Conservation (phyloP, 139 green algal genomes). For the Monoraphidium neglectum region DNA sequence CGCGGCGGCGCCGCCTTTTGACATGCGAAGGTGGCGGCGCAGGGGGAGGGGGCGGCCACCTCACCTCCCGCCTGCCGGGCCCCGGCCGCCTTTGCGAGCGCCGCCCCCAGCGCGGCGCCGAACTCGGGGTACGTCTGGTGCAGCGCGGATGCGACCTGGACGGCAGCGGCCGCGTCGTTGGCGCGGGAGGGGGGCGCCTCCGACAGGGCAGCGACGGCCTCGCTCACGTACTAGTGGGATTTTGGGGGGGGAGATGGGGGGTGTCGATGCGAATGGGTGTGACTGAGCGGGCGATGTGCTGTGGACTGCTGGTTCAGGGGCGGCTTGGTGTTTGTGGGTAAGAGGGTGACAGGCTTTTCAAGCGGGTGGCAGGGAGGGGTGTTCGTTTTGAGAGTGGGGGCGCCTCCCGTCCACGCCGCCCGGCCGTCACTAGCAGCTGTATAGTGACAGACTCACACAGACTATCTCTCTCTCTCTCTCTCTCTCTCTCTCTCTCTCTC, state of each 20-base stretch:
- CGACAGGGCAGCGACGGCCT: conserved; percentile 82
- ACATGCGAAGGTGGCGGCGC: too few species aligned
- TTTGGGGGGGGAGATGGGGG: background rate
- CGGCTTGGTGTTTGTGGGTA: background rate
- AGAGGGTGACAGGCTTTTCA: too few species aligned
- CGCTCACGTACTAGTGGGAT: conserved; percentile 93
- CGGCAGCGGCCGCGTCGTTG: conserved; percentile 78
- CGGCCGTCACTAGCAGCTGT: too few species aligned
- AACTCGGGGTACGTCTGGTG: conserved; percentile 90
- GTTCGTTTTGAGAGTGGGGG: too few species aligned
- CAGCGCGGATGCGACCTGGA: conserved; percentile 78
- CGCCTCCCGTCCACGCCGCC: too few species aligned
- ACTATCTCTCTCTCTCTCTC: too few species aligned
- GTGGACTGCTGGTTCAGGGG: too few species aligned
- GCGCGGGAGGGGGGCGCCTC: conserved; percentile 81
- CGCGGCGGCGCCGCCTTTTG: background rate
- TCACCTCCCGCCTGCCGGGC: background rate
- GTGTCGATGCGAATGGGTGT: background rate
- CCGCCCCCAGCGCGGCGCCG: background rate
- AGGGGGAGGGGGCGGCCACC: too few species aligned
- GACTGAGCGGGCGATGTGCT: background rate
- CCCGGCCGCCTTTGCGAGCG: background rate
- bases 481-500: too few species aligned
- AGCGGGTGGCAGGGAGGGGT: too few species aligned
- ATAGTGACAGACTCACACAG: too few species aligned